Percentiles rank a stretch among this genome's conserved stretches.
Conservation (phyloP, 1,284 basidiomycete species). For the Amylostereum areolatum region DNA sequence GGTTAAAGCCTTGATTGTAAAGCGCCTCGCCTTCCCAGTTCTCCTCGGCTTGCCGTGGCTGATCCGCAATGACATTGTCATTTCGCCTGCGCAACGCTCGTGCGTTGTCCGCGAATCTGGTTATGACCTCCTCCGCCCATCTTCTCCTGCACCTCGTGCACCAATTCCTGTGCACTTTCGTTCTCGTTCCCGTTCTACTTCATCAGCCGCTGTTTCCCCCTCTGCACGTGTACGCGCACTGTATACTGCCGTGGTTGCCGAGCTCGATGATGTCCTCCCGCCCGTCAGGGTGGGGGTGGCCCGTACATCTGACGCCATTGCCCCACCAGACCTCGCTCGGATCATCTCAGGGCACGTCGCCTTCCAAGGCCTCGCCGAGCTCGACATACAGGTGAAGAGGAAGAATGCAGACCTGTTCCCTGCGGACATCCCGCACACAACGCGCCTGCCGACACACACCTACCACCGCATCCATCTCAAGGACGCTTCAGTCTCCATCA, state of each 20-base stretch:
- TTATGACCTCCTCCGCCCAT: slow-evolving; percentile 17
- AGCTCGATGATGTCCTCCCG: too few relatives aligned
- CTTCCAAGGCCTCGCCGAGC: too few relatives aligned
- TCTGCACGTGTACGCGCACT: too few relatives aligned
- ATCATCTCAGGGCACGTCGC: too few relatives aligned
- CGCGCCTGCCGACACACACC: slow-evolving; percentile 18
- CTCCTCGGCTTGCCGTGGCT: slow-evolving; percentile 24
- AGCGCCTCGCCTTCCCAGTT: slow-evolving; percentile 16
- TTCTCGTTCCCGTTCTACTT: too few relatives aligned
- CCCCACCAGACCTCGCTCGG: slow-evolving; percentile 10
- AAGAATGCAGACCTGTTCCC: slow-evolving; percentile 13
- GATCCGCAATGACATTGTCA: slow-evolving; percentile 16
- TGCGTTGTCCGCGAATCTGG: slow-evolving; percentile 15
- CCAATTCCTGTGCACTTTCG: too few relatives aligned
- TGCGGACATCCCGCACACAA: slow-evolving; percentile 8
- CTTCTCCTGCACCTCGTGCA: neutral
- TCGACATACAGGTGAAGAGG: slow-evolving; percentile 9
- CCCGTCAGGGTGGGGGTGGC: too few relatives aligned
- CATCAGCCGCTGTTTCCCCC: too few relatives aligned
- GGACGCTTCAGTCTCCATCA: slow-evolving; percentile 16
- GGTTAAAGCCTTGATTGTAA: slow-evolving; percentile 14
- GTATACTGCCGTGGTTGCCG: too few relatives aligned
- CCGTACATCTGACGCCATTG: too few relatives aligned
- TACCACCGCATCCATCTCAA: slow-evolving; percentile 19
- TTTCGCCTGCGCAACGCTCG: slow-evolving; percentile 15